Evolutionary conservation across 768 basidiomycete genomes (phyloP).

Genomic region (Polyporus arcularius): DNA sequence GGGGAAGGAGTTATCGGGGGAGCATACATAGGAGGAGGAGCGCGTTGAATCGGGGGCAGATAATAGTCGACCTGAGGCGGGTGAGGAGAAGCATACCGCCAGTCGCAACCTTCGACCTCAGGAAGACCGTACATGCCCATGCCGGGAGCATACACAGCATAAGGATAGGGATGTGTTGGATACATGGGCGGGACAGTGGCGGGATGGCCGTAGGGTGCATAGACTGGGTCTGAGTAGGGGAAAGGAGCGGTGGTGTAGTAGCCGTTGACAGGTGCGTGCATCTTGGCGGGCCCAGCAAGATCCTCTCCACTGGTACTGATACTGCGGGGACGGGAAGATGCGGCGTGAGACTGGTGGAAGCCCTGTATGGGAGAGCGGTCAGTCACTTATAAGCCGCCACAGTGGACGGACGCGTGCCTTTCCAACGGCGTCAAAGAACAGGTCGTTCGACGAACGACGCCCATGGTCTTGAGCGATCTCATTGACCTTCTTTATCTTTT

Average conservation of each 20-base stretch:
- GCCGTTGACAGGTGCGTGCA: constrained; percentile 9
- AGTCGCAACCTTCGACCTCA: not conserved
- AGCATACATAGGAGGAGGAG: not conserved
- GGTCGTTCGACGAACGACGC: constrained; percentile 38
- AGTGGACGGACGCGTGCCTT: constrained; percentile 19
- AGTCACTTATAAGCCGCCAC: constrained; percentile 2
- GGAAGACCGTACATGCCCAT: not conserved
- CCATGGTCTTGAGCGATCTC: constrained; percentile 29
- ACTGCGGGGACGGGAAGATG: constrained; percentile 17
- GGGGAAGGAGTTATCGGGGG: not conserved
- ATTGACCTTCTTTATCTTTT: constrained; percentile 14
- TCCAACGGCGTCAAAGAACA: constrained; percentile 41
- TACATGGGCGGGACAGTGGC: constrained; percentile 3
- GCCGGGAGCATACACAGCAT: constrained; percentile 9
- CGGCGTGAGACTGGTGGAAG: constrained; percentile 12
- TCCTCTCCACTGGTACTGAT: constrained; percentile 22
- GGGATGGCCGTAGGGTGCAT: constrained; percentile 1
- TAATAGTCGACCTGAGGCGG: constrained; percentile 16
- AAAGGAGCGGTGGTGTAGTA: constrained; percentile 8
- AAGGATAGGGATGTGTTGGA: constrained; percentile 7
- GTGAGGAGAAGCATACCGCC: constrained; percentile 16
- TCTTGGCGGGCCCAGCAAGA: constrained; percentile 3
- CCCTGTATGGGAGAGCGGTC: constrained; percentile 6
- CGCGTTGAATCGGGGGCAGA: constrained; percentile 4
- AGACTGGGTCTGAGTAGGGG: constrained; percentile 9